phyloP scores from a whole-genome alignment of 2,329 filamentous ascomycete genomes.

The Ophiostoma pallidulum region DNA sequence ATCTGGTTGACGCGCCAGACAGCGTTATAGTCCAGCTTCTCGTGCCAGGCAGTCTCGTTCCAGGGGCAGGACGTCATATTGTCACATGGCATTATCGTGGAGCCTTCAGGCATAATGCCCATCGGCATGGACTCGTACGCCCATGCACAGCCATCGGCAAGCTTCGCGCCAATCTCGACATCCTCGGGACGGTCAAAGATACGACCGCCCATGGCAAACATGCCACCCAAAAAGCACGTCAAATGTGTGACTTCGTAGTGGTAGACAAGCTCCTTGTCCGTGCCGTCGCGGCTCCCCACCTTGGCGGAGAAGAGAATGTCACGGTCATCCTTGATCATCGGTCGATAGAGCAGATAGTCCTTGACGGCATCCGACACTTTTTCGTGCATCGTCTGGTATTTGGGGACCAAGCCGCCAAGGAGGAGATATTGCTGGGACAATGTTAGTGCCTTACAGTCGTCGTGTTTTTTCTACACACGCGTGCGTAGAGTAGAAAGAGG shows the following conservation, averaged over 20 bases:
- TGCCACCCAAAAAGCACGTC: slow-evolving; percentile 61
- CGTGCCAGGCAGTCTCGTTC: slow-evolving; percentile 41
- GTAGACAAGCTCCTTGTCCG: slow-evolving; percentile 29
- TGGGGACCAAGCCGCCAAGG: slow-evolving; percentile 61
- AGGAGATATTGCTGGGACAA: slow-evolving; percentile 55
- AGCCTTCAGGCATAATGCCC: slow-evolving; percentile 57
- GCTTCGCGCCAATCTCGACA: slow-evolving; percentile 51
- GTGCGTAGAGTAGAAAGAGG: neutral
- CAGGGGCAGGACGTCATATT: slow-evolving; percentile 39
- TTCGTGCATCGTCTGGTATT: slow-evolving; percentile 66
- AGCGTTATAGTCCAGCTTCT: slow-evolving; percentile 37
- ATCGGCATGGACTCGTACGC: slow-evolving; percentile 51
- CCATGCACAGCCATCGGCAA: slow-evolving; percentile 63
- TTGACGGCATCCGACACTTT: slow-evolving; percentile 58
- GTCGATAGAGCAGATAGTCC: slow-evolving; percentile 66
- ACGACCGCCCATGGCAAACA: slow-evolving; percentile 57
- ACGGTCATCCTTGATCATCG: slow-evolving; percentile 57
- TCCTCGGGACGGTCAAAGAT: slow-evolving; percentile 51
- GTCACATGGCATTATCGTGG: slow-evolving; percentile 40
- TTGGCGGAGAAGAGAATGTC: slow-evolving; percentile 69
- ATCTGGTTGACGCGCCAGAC: slow-evolving; percentile 35
- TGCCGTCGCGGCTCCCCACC: slow-evolving; percentile 35
- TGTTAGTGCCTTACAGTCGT: slow-evolving; percentile 7
- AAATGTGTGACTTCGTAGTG: slow-evolving; percentile 56
- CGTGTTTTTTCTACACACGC: too few relatives aligned